Base-by-base conservation (phyloP, 2,329 filamentous ascomycete species). In the Periconia sp. region DNA sequence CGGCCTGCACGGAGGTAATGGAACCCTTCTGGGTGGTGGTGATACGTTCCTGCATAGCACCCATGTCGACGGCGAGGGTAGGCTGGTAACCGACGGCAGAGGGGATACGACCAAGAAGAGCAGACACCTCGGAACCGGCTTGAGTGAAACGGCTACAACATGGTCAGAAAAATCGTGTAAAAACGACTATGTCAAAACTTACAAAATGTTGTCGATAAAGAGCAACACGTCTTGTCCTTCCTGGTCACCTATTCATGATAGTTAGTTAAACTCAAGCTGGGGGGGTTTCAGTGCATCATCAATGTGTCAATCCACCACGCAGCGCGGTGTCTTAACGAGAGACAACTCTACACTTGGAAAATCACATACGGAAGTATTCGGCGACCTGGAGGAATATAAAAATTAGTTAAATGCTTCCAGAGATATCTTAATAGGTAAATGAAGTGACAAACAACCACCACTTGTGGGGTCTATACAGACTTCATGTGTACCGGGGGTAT, bases 101-200 rank as follows among this genome's bases (percentile, higher is more conserved):
- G 81, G 94, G 94, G 74, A 99, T 99, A 92, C 94, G 93, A 85
- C 94, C 94, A 66, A 99, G 86, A 77, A 99, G 87, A 75, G 94
- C 94, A 84, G 93, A 97, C 87, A 99, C 94, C 84, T 99, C 94
- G 74, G 94, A 97, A 92, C 94, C 94, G 79, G 94, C 94, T 84
- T 97, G 93, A 66, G 93, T 97, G 87, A 97, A 97, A 76, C 94
- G 90, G 91, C 23, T 27, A 8, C 3, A 27, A 27, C 3, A 27
- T 27, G 23, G 23, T 27, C 23, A 27, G 23, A 3, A 97, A 97
- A 82, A 37, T 37, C 33, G 5, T 5, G 15, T 6, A 11, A 37
- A 37, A 6, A 37, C 11, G 15, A 37, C 33, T 6, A 37, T 3
- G 33, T 5, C 33, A 37, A n/a, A 14, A 37, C 15, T 13, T 11